Evolutionary conservation across 257 asterid species (phyloP).

Genomic region (Oldenlandia corymbosa): DNA sequence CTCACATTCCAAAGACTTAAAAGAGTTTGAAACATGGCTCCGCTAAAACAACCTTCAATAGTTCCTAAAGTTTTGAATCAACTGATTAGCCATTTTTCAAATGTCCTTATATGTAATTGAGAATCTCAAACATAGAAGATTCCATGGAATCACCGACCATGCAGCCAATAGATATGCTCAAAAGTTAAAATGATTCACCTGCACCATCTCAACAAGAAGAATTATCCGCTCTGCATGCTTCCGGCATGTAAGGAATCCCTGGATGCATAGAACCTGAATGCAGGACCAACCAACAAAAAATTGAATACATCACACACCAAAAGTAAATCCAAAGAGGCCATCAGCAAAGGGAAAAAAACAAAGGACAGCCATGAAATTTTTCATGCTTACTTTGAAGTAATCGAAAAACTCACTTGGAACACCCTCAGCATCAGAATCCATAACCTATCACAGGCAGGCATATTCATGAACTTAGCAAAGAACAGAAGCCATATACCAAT

Average conservation of each 20-base stretch:
- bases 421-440: constrained; percentile 99
- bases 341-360: not conserved
- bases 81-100: too few species aligned
- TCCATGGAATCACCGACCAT: too few species aligned
- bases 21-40: too few species aligned
- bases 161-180: not conserved
- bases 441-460: constrained; percentile 54
- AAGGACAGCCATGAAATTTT: constrained; percentile 1
- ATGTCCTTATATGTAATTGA: too few species aligned
- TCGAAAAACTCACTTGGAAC: constrained; percentile 98
- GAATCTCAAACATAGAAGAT: too few species aligned
- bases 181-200: constrained; percentile 35
- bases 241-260: constrained; percentile 92
- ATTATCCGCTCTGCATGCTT: constrained; percentile 96
- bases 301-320: not conserved
- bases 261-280: constrained; percentile 71
- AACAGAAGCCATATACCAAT: too few species aligned
- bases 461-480: not conserved
- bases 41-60: too few species aligned
- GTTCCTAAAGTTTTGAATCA: not conserved
- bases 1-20: not conserved
- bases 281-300: constrained; percentile 1
- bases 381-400: constrained; percentile 68
- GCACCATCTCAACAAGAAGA: constrained; percentile 98
- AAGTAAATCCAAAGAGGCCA: not conserved